These are phyloP conservation scores for Daucus carota DNA, from an alignment of 129 eudicot genomes.

Conservation along the genomic window DH1_v3.0 NC_030385.2:26368501-26369000, in stretches of 20 bases:
- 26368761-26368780: conserved; percentile 45
- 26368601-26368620: conserved; percentile 59
- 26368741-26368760: conserved; percentile 63
- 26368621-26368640: conserved; percentile 56
- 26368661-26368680: conserved; percentile 61
- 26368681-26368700: conserved; percentile 70
- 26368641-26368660: conserved; percentile 71
- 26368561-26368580: conserved; percentile 65
- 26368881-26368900: too few species aligned
- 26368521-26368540: conserved; percentile 40
- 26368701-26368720: conserved; percentile 78
- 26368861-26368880: too few species aligned
- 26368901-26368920: too few species aligned
- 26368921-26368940: too few species aligned
- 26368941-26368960: too few species aligned
- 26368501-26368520: conserved; percentile 33
- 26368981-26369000: too few species aligned
- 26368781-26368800: conserved; percentile 18
- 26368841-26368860: too few species aligned
- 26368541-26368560: conserved; percentile 84
- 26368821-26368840: not conserved
- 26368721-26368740: conserved; percentile 83
- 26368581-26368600: conserved; percentile 66
- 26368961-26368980: too few species aligned
- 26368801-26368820: conserved; percentile 7